Conservation (phyloP, 1,284 basidiomycete genomes). For the Cutaneotrichosporon arboriforme region DNA sequence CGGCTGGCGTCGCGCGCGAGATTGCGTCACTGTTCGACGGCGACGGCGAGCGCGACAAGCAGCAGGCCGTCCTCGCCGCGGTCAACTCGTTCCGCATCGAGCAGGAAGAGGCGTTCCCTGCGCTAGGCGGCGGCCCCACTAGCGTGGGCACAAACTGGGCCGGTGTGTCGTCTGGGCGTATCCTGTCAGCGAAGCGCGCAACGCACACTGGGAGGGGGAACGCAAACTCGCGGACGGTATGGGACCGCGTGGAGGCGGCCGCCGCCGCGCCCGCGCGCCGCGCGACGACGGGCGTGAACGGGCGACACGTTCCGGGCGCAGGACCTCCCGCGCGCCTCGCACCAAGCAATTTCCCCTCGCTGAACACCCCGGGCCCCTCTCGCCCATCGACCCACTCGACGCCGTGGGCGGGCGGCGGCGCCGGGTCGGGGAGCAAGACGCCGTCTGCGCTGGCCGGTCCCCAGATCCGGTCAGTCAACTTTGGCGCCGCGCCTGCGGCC, state of each 20-base stretch:
- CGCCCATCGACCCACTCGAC: constrained; percentile 30
- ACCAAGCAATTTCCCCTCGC: constrained; percentile 33
- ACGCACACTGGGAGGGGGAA: constrained; percentile 54
- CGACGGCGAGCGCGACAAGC: constrained; percentile 70
- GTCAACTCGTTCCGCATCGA: constrained; percentile 82
- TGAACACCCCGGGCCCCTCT: constrained; percentile 20
- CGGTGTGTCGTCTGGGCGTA: constrained; percentile 69
- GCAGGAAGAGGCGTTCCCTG: constrained; percentile 76
- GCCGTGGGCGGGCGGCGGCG: constrained; percentile 41
- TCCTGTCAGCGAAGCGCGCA: constrained; percentile 74
- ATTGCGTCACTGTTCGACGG: constrained; percentile 71
- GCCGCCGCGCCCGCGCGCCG: constrained; percentile 56
- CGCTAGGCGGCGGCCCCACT: constrained; percentile 55
- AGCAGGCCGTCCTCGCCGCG: constrained; percentile 62
- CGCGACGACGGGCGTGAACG: constrained; percentile 47
- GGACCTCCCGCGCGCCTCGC: constrained; percentile 4
- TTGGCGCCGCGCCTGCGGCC: constrained; percentile 18
- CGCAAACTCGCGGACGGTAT: constrained; percentile 63
- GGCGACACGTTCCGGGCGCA: constrained; percentile 39
- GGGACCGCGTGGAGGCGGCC: constrained; percentile 81
- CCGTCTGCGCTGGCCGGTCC: constrained; percentile 28
- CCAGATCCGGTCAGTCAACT: constrained; percentile 41
- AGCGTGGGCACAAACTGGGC: constrained; percentile 60
- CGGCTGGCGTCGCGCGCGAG: constrained; percentile 68
- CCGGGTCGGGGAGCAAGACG: constrained; percentile 31